phyloP scores from a whole-genome alignment of 2,329 filamentous ascomycete species.

The Diplodia scrobiculata region DNA sequence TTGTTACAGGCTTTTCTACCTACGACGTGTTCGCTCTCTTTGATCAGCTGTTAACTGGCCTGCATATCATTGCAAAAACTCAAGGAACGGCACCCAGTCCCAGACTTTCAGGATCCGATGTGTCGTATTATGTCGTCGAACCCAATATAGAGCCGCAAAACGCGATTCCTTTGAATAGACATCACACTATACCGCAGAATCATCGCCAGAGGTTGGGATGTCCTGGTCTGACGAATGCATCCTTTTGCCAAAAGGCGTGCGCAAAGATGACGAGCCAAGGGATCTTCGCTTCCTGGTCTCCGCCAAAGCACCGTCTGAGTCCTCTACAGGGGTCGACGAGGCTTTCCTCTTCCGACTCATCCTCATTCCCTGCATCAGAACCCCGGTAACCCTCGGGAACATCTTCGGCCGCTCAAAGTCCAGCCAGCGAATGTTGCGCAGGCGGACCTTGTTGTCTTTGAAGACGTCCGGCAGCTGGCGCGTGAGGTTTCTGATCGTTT shows the following conservation, averaged over 20 bases:
- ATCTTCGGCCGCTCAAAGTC: not conserved
- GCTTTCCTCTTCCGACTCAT: not conserved
- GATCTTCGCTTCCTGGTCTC: not conserved
- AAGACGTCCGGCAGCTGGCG: not conserved
- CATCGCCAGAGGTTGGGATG: not conserved
- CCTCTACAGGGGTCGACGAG: not conserved
- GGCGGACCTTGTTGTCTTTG: not conserved
- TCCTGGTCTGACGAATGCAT: not conserved
- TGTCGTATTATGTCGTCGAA: no score
- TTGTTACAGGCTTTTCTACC: no score
- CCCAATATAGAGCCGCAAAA: no score
- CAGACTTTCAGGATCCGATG: no score
- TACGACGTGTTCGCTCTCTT: no score
- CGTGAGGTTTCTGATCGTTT: not conserved
- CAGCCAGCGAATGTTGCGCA: constrained; percentile 5
- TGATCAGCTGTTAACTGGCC: no score
- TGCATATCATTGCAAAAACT: no score
- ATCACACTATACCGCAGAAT: not conserved
- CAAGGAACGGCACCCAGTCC: no score
- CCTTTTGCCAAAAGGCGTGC: no score
- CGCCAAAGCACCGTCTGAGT: not conserved
- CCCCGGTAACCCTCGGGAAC: not conserved
- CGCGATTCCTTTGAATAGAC: no score
- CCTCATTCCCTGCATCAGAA: no score
- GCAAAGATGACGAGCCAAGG: not conserved